Evolutionary conservation across 2,329 filamentous ascomycete genomes (phyloP).

Genomic region (Corniculantispora saksenae): DNA sequence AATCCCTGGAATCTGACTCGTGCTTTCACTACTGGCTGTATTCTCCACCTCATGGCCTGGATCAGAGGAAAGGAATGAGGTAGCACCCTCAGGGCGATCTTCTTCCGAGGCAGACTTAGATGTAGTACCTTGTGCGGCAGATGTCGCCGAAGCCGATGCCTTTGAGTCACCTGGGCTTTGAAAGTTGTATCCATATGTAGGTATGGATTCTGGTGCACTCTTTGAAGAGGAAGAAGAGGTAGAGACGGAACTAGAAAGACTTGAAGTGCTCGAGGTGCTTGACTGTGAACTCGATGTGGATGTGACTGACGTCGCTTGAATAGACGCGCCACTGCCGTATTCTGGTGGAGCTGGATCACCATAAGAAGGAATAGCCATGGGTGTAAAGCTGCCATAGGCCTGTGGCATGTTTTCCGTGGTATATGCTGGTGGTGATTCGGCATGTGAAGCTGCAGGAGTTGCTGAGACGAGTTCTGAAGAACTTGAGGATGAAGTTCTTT

Average conservation of each 20-base stretch:
- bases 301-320: not conserved
- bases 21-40: slow-evolving; percentile 11
- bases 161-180: not conserved
- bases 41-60: slow-evolving; percentile 1
- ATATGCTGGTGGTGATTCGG: not conserved
- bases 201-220: not conserved
- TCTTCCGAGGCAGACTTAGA: not conserved
- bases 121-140: not conserved
- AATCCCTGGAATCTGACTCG: slow-evolving; percentile 6
- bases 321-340: not conserved
- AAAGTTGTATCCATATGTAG: slow-evolving; percentile 13
- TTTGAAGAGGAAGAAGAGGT: not conserved
- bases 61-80: slow-evolving; percentile 9
- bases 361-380: slow-evolving; percentile 10
- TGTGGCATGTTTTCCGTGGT: not conserved
- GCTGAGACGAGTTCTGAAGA: not conserved
- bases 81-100: not conserved
- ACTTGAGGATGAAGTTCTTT: not conserved
- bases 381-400: slow-evolving; percentile 10
- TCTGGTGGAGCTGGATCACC: not conserved
- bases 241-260: not conserved
- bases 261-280: not conserved
- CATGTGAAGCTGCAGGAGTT: not conserved
- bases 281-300: not conserved
- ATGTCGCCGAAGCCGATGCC: not conserved